Base-by-base conservation (phyloP, 306 rosid genomes). In the Trifolium dubium region DNA sequence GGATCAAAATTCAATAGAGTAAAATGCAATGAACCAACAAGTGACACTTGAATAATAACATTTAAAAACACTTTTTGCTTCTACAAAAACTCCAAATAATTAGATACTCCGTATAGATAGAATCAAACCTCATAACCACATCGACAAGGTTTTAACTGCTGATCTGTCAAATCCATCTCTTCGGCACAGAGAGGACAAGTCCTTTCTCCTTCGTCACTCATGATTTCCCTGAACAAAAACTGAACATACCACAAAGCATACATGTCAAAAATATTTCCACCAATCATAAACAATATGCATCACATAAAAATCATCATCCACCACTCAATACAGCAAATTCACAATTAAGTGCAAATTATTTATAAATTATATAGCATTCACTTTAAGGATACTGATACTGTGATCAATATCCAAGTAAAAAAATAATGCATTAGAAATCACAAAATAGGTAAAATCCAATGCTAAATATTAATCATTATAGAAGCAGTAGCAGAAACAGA, bases 111-210 rank as follows among this genome's bases (percentile, higher is more conserved):
- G 54, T 12, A 54, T 28, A 71, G 53, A 60, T 40, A 63, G 72
- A 68, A 75, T 13, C 80, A 82, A 50, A 95, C 99, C 96, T 95
- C 99, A 43, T 95, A 95, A 67, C 99, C 99, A 70, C 99, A 95
- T 80, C 77, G 89, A 89, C 99, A 95, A 14, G 99, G 98, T 72
- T 95, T 95, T 92, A 95, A 73, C 55, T 95, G 99, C 86, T 95
- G 98, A 86, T 95, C 99, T 13, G 99, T 95, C 85, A 90, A 88
- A 88, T 92, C 99, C 99, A 95, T 95, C 82, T 95, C 99, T 81
- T 95, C 98, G 0, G 98, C 97, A 31, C 99, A 95, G 71, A 95
- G 99, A 76, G 98, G 99, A 56, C 99, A 95, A 69, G 97, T 87
- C 86, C 85, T 95, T 78, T 95, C 99, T 77, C 93, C 97, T 84